Base-by-base conservation (phyloP, 2,329 filamentous ascomycete species). In the Exserohilum turcica region DNA sequence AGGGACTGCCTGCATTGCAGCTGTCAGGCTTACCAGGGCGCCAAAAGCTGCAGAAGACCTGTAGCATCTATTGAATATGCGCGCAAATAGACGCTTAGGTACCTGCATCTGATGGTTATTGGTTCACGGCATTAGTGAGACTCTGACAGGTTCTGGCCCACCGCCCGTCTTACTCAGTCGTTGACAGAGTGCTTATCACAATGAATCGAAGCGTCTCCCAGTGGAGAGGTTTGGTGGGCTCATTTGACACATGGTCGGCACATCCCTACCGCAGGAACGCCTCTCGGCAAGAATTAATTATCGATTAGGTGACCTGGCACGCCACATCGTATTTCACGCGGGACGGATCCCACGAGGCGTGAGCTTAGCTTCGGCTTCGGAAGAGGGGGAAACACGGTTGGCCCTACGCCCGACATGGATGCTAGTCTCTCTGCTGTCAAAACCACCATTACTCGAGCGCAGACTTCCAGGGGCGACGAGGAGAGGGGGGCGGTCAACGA, bases 291-390 rank as follows among this genome's bases (percentile, higher is more conserved):
- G 15, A 28, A 40, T 28, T 28, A 13, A 16, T 40, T 40, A 40
- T 40, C 24, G 4, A 40, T 16, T 28, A 40, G 13, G 38, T 2
- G n/a, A 7, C 38, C n/a, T 28, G 7, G 38, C 24, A 16, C 9
- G 38, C n/a, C 21, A 40, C 38, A n/a, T 40, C n/a, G 38, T 28
- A 6, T 28, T 28, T 21, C 24, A 40, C 16, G 24, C n/a, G 24
- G 28, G 38, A 40, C 27, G n/a, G 38, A 16, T 40, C n/a, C 13
- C 38, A n/a, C 13, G 24, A 40, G 38, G 38, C 38, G 24, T 28
- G 10, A 24, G 24, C 24, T 40, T 40, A 40, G 38, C 38, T 40
- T 40, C 38, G 38, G 38, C 38, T 40, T 40, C 38, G 38, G 38
- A 40, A 28, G 38, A 28, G 38, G 38, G 38, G 38, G 38, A 40